A percentile compares a stretch with the other conserved stretches of the same genome.
phyloP scores from a whole-genome alignment of 345 rosid genomes.

The Gynandropsis gynandra region DNA sequence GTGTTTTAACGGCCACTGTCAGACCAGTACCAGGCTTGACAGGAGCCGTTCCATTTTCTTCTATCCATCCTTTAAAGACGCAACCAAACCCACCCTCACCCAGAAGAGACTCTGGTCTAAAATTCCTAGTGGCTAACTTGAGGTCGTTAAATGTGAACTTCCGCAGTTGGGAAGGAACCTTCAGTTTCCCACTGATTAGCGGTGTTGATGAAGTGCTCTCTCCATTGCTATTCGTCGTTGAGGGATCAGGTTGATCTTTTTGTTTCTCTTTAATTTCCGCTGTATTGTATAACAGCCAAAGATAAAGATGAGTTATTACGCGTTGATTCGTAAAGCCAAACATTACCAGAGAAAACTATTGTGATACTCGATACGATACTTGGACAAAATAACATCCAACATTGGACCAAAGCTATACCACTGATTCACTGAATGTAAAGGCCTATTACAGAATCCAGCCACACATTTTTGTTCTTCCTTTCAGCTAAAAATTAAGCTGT shows the following conservation, averaged over 20 bases:
- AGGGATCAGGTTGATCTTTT: constrained; percentile 35
- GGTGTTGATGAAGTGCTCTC: constrained; percentile 57
- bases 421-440: neutral
- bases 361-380: neutral
- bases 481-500: neutral
- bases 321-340: no score
- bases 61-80: constrained; percentile 93
- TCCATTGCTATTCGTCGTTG: constrained; percentile 38
- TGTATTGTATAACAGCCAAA: constrained; percentile 16
- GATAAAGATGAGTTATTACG: neutral
- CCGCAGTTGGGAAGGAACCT: constrained; percentile 60
- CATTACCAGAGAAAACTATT: constrained; percentile 2
- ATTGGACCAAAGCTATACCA: neutral
- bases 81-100: constrained; percentile 95
- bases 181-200: constrained; percentile 54
- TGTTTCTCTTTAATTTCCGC: constrained; percentile 36
- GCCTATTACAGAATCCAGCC: neutral
- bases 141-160: constrained; percentile 67
- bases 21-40: constrained; percentile 89
- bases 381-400: neutral
- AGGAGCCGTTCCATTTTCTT: constrained; percentile 82
- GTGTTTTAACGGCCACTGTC: constrained; percentile 83
- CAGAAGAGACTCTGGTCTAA: constrained; percentile 79
- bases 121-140: constrained; percentile 68
- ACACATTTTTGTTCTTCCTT: neutral